phyloP scores from a whole-genome alignment of 1,284 basidiomycete genomes.

The Melampsora americana region DNA sequence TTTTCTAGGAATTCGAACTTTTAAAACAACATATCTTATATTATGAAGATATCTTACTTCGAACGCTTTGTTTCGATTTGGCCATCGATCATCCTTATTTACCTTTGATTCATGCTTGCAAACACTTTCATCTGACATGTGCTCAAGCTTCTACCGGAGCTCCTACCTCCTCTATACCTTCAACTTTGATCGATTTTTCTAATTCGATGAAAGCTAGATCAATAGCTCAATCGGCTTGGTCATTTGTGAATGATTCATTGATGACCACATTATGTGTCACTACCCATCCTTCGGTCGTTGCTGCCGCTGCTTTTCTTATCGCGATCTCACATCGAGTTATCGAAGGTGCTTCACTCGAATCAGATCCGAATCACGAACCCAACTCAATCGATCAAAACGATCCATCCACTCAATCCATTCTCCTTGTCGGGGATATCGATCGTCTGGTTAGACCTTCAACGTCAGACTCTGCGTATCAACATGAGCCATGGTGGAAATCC shows the following conservation, averaged over 20 bases:
- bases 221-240: constrained; percentile 40
- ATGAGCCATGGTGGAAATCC: constrained; percentile 34
- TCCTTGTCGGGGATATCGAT: background rate
- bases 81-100: constrained; percentile 49
- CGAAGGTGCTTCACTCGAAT: constrained; percentile 17
- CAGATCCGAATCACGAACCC: background rate
- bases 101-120: constrained; percentile 23
- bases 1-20: constrained; percentile 32
- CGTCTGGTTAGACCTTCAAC: too few species aligned
- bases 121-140: background rate
- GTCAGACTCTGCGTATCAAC: background rate
- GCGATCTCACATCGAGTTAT: constrained; percentile 32
- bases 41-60: constrained; percentile 49
- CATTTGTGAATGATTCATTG: constrained; percentile 41
- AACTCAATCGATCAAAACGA: constrained; percentile 8
- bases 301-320: constrained; percentile 32
- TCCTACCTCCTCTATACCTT: background rate
- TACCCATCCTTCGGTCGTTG: constrained; percentile 28
- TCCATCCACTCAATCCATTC: background rate
- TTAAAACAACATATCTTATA: constrained; percentile 46
- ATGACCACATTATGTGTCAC: constrained; percentile 35
- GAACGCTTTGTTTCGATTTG: constrained; percentile 50
- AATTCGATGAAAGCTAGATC: constrained; percentile 34
- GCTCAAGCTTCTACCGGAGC: background rate
- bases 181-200: constrained; percentile 13